Conservation (phyloP, 768 basidiomycete species). For the Psilocybe cyanescens region DNA sequence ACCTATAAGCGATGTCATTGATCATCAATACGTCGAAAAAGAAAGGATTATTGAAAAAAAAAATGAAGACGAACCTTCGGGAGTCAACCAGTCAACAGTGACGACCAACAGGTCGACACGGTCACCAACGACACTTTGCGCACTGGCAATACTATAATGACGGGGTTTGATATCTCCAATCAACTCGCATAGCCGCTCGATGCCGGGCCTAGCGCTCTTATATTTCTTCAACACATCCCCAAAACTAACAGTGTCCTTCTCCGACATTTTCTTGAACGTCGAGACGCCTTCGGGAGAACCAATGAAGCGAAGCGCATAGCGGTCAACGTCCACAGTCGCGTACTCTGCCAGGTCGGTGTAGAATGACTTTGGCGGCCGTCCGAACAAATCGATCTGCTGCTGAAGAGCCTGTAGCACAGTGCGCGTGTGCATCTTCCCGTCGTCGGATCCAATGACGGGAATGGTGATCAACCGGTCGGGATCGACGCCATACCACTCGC, state of each 20-base stretch:
- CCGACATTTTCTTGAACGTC: constrained; percentile 94
- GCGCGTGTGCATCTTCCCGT: constrained; percentile 81
- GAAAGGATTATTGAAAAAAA: not conserved
- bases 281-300: constrained; percentile 88
- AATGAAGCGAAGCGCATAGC: constrained; percentile 86
- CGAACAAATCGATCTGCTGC: constrained; percentile 96
- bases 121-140: constrained; percentile 94
- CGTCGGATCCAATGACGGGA: constrained; percentile 61
- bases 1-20: constrained; percentile 45
- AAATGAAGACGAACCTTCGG: constrained; percentile 62
- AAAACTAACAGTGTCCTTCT: constrained; percentile 94
- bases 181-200: constrained; percentile 86
- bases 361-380: constrained; percentile 94
- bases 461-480: constrained; percentile 81
- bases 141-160: constrained; percentile 97
- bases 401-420: constrained; percentile 96
- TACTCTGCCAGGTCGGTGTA: constrained; percentile 84
- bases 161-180: constrained; percentile 96
- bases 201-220: constrained; percentile 75
- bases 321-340: constrained; percentile 72
- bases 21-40: not conserved
- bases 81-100: constrained; percentile 92
- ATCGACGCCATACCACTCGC: constrained; percentile 89
- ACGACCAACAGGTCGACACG: constrained; percentile 95
- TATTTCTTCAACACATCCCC: constrained; percentile 84